These are phyloP conservation scores for Garcia nutans DNA, from an alignment of 345 rosid species.

Conservation along the genomic window DNA sequence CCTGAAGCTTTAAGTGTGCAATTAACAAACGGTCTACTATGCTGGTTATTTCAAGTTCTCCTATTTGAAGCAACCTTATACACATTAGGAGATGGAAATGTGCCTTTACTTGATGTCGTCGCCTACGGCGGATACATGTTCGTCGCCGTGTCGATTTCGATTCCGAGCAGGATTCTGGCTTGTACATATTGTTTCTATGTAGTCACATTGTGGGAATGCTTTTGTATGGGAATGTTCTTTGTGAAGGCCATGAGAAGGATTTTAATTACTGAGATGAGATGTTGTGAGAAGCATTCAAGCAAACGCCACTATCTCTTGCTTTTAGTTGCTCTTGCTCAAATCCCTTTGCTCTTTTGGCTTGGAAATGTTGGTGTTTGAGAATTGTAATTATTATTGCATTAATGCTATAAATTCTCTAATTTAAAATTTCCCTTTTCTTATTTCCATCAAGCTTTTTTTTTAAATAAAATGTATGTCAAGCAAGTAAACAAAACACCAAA, in stretches of 20 bases:
- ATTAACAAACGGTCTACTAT: conserved; percentile 21
- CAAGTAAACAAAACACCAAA: too few species aligned
- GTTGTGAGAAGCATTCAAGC: conserved; percentile 30
- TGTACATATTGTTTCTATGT: conserved; percentile 13
- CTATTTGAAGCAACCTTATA: conserved; percentile 29
- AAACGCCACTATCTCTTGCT: conserved; percentile 31
- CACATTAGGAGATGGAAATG: conserved; percentile 26
- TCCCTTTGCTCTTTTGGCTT: conserved; percentile 31
- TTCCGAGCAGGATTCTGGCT: background rate
- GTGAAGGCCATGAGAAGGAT: conserved; percentile 34
- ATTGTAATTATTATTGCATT: too few species aligned
- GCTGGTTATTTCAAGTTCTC: conserved; percentile 34
- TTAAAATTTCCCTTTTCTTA: too few species aligned
- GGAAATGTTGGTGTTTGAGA: conserved; percentile 14
- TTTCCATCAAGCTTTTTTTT: too few species aligned
- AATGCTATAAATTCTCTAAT: too few species aligned
- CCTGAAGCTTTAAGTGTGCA: conserved; percentile 31
- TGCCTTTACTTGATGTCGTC: conserved; percentile 30
- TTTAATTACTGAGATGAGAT: conserved; percentile 24
- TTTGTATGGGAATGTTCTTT: conserved; percentile 30
- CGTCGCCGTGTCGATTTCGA: background rate
- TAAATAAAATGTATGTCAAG: too few species aligned
- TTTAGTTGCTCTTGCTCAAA: conserved; percentile 18
- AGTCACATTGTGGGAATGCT: conserved; percentile 25
- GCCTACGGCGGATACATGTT: conserved; percentile 32